Evolutionary conservation across 306 rosid species (phyloP).

Genomic region (Clitoria ternatea): DNA sequence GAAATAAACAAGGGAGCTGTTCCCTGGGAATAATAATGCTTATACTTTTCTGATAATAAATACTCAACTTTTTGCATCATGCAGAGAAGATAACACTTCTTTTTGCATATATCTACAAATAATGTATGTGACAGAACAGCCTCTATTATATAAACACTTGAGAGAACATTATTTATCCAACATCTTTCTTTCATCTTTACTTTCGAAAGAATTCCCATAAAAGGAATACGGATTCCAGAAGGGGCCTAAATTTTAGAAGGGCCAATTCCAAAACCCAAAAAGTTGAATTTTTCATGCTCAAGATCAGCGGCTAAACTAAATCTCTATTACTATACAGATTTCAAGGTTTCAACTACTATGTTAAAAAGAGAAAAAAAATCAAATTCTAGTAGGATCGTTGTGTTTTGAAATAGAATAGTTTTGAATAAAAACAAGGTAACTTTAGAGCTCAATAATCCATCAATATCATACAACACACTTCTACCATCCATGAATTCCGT

Average conservation of each 20-base stretch:
- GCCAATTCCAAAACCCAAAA: neutral
- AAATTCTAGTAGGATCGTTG: no score
- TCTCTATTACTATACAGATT: neutral
- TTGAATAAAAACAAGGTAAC: neutral
- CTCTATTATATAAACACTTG: neutral
- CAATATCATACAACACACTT: neutral
- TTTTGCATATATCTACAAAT: neutral
- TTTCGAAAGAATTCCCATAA: neutral
- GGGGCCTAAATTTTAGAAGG: neutral
- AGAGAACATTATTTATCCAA: neutral
- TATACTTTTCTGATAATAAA: conserved; percentile 20
- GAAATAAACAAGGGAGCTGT: neutral
- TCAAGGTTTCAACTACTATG: neutral
- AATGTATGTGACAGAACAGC: neutral
- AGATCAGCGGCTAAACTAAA: neutral
- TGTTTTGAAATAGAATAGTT: neutral
- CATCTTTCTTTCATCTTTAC: neutral
- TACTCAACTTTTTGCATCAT: conserved; percentile 14
- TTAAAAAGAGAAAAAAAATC: no score
- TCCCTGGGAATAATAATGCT: conserved; percentile 20
- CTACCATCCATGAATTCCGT: neutral
- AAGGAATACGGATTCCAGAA: neutral
- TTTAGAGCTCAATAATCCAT: neutral
- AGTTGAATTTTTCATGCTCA: neutral
- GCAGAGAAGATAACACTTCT: neutral